Conservation (phyloP, 2,329 filamentous ascomycete species). For the Cladophialophora psammophila region DNA sequence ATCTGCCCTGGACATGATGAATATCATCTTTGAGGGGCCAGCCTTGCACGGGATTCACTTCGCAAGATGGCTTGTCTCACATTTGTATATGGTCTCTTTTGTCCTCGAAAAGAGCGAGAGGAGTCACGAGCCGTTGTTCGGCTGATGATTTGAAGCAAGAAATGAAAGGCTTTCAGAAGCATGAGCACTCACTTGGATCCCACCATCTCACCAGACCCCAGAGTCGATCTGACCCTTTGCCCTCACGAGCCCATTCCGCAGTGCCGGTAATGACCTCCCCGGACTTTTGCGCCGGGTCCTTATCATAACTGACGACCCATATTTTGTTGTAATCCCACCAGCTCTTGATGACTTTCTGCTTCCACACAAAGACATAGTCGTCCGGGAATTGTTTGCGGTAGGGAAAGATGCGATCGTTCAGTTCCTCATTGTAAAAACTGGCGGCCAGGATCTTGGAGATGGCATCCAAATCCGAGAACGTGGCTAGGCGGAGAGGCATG, state of each 20-base stretch:
- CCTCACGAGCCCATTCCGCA: slow-evolving; percentile 26
- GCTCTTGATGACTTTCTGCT: slow-evolving; percentile 8
- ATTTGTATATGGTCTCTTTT: too few species aligned
- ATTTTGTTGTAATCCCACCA: slow-evolving; percentile 32
- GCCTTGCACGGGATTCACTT: too few species aligned
- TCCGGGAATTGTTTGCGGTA: slow-evolving; percentile 26
- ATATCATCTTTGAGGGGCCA: too few species aligned
- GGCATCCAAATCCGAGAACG: slow-evolving; percentile 19
- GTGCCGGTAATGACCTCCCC: slow-evolving; percentile 26
- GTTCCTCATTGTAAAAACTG: slow-evolving; percentile 22
- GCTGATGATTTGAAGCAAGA: too few species aligned
- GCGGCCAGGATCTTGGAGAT: slow-evolving; percentile 29
- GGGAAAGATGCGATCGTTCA: slow-evolving; percentile 29
- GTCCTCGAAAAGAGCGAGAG: too few species aligned
- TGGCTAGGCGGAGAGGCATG: slow-evolving; percentile 33
- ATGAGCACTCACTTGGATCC: slow-evolving; percentile 32
- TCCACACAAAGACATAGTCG: slow-evolving; percentile 18
- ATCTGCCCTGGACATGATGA: too few species aligned
- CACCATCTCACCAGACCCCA: slow-evolving; percentile 24
- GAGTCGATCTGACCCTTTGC: slow-evolving; percentile 28
- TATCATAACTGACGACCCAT: slow-evolving; percentile 20
- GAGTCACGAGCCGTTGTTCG: too few species aligned
- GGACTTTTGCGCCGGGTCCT: background rate
- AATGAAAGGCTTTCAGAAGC: background rate
- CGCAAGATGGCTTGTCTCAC: too few species aligned